Conservation (phyloP, 371 early-diverging fungal genomes). For the Mortierella sp. region DNA sequence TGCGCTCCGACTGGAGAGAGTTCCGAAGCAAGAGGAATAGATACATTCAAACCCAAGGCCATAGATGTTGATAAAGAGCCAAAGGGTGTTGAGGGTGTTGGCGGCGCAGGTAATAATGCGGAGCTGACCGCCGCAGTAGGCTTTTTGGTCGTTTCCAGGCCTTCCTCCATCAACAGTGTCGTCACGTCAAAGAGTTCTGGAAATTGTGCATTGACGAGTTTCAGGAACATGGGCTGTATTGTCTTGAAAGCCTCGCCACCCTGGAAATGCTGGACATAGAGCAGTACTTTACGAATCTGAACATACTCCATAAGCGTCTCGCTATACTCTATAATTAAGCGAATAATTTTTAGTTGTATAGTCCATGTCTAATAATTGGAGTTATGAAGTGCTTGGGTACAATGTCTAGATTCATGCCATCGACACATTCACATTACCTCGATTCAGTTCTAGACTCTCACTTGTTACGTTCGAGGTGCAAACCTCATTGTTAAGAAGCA, state of each 20-base stretch:
- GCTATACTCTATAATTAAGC: conserved; percentile 28
- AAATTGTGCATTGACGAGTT: conserved; percentile 46
- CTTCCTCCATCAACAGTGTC: conserved; percentile 46
- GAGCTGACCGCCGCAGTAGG: neutral
- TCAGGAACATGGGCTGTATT: conserved; percentile 50
- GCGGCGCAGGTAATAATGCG: neutral
- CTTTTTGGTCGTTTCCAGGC: neutral
- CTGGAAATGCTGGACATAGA: conserved; percentile 38
- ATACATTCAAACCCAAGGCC: too few species aligned
- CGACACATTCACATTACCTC: conserved; percentile 17
- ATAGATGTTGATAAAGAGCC: too few species aligned
- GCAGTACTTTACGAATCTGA: conserved; percentile 41
- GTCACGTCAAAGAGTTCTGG: conserved; percentile 52
- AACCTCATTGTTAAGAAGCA: conserved; percentile 51
- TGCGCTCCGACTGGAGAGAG: neutral
- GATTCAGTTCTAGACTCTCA: conserved; percentile 17
- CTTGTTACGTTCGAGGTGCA: conserved; percentile 15
- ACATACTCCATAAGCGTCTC: conserved; percentile 30
- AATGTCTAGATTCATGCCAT: neutral
- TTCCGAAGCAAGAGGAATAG: neutral
- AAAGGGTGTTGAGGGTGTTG: neutral
- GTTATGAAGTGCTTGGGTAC: too few species aligned
- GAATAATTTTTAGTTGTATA: neutral
- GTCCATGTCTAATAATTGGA: too few species aligned
- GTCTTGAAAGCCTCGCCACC: conserved; percentile 42